A percentile compares a stretch with the other conserved stretches of the same genome.
These are phyloP conservation scores for Fraxinus greggii DNA, from an alignment of 305 asterid species.

Conservation along the genomic window DNA sequence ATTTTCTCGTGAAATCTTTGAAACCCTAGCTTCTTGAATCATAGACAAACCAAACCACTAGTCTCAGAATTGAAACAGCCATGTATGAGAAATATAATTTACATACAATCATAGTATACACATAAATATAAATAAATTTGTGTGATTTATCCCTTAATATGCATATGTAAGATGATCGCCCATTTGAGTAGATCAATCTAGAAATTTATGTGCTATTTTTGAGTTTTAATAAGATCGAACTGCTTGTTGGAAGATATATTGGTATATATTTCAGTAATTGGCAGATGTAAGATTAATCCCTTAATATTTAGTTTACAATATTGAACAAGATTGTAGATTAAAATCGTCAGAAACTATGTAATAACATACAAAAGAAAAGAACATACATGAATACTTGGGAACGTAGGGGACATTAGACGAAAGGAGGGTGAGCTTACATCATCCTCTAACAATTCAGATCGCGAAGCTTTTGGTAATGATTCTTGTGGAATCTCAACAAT, in stretches of 20 bases:
- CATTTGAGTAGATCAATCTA: not conserved
- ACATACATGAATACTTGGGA: constrained; percentile 44
- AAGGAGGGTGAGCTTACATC: constrained; percentile 44
- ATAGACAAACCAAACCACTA: too few relatives aligned
- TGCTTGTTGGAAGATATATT: too few relatives aligned
- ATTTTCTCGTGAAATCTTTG: too few relatives aligned
- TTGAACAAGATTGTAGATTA: not conserved
- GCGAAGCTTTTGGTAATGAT: constrained; percentile 29
- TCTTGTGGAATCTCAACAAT: constrained; percentile 45
- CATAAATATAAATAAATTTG: not conserved
- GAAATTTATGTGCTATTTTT: too few relatives aligned
- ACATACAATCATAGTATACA: not conserved
- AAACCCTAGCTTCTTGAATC: too few relatives aligned
- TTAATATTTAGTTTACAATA: not conserved
- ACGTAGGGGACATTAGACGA: constrained; percentile 23
- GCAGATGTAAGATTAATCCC: not conserved
- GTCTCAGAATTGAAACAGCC: not conserved
- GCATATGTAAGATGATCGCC: too few relatives aligned
- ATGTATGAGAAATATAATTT: not conserved
- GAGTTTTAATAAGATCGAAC: too few relatives aligned
- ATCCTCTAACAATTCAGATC: constrained; percentile 33
- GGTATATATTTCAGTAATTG: not conserved
- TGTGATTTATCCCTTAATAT: not conserved
- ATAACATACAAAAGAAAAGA: not conserved
- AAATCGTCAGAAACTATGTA: too few relatives aligned